Base-by-base conservation (phyloP, 768 basidiomycete genomes). In the Termitomyces sp. region DNA sequence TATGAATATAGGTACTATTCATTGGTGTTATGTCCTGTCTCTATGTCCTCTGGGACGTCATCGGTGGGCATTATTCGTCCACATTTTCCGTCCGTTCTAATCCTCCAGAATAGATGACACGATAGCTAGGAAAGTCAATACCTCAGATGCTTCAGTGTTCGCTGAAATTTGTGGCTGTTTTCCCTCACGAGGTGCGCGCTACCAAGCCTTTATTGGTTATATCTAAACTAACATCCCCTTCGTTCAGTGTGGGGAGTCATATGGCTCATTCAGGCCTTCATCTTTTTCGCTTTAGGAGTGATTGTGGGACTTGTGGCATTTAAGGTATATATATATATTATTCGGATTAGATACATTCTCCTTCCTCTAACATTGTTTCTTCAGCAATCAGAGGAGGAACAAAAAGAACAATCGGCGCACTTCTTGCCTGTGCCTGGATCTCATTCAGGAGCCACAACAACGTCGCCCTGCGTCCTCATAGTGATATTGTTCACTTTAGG, bases 1-100 rank as follows among this genome's bases (percentile, higher is more conserved):
- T 50, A 51, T 25, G 10, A 35, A 49, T 9, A 10, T 9, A 50
- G 89, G 75, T 93, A 11, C 68, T 94, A 23, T 94, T 94, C 66
- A 82, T 94, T 32, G 91, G 91, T 16, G 80, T 81, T 53, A 94
- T 94, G 91, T 90, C 88, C 7, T 90, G 88, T 68, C 73, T 94
- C 74, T 94, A 94, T 61, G 86, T 84, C 48, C 76, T 92, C 1
- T 95, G 91, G 89, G 94, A 96, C 61, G 87, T 96, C 47, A 77
- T 92, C 32, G 89, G 91, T 85, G 51, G 54, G 78, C 69, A 15
- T 7, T 20, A 39, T 38, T 39, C 25, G 22, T 22, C 25, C 29
- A 43, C n/a, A 35, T 33, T n/a, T 36, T 47, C 7, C 7, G 15
- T 29, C 12, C 11, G 5, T 32, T 3, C 11, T 52, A 11, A 40